These are phyloP conservation scores for Oldenlandia corymbosa DNA, from an alignment of 257 asterid genomes.

Conservation along the genomic window DNA sequence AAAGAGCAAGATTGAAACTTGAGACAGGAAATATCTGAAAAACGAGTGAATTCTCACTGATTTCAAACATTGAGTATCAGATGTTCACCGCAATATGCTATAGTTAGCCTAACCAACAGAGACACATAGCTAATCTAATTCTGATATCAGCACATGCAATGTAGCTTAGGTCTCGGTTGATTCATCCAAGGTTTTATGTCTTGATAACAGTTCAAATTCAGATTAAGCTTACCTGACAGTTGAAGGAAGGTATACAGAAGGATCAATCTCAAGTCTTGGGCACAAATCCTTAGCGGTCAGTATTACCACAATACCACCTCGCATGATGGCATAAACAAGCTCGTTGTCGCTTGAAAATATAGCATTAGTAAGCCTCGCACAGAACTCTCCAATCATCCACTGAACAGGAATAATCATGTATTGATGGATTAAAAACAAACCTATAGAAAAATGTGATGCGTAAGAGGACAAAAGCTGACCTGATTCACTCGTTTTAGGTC, in stretches of 20 bases:
- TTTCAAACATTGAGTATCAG: not conserved
- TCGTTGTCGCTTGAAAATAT: slow-evolving; percentile 51
- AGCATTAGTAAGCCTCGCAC: slow-evolving; percentile 57
- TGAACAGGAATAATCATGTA: slow-evolving; percentile 7
- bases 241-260: slow-evolving; percentile 54
- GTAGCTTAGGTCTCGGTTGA: not conserved
- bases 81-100: not conserved
- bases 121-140: not conserved
- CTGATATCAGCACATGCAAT: not conserved
- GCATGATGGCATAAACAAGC: slow-evolving; percentile 52
- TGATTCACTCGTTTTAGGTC: slow-evolving; percentile 56
- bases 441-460: too few species aligned
- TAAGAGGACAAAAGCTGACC: slow-evolving; percentile 27
- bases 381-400: slow-evolving; percentile 67
- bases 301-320: slow-evolving; percentile 53
- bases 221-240: slow-evolving; percentile 27
- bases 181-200: not conserved
- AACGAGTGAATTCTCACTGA: too few species aligned
- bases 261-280: slow-evolving; percentile 64
- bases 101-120: not conserved
- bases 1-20: not conserved
- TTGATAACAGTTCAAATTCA: not conserved
- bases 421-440: not conserved
- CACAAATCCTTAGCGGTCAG: slow-evolving; percentile 46
- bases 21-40: too few species aligned